Conservation (phyloP, 192 early-diverging fungal species). For the Gonapodya prolifera region DNA sequence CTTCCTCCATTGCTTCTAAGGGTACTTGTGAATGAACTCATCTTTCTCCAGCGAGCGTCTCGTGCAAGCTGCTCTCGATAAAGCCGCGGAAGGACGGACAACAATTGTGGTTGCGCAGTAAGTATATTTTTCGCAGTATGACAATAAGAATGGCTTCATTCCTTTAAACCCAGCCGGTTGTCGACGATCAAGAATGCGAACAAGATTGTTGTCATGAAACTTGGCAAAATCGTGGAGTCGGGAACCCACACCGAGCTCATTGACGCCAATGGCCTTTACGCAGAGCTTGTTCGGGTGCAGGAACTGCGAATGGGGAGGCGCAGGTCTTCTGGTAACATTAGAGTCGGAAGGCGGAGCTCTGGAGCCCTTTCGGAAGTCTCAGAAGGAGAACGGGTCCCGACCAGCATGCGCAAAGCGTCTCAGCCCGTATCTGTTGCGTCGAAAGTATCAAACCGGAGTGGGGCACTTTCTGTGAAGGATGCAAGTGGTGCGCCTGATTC, state of each 20-base stretch:
- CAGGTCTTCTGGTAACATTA: slow-evolving; percentile 11
- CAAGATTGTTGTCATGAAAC: slow-evolving; percentile 69
- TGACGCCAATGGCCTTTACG: slow-evolving; percentile 26
- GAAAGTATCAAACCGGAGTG: background rate
- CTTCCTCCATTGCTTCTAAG: background rate
- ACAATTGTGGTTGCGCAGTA: slow-evolving; percentile 78
- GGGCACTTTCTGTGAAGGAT: background rate
- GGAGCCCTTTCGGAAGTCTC: background rate
- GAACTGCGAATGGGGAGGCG: slow-evolving; percentile 29
- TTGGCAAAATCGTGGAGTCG: slow-evolving; percentile 41
- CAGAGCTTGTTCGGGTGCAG: slow-evolving; percentile 50
- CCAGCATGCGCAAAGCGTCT: background rate
- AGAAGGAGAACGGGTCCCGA: background rate
- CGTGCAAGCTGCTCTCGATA: slow-evolving; percentile 74
- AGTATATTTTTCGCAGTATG: background rate
- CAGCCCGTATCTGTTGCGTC: background rate
- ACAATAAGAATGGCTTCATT: background rate
- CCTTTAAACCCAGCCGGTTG: slow-evolving; percentile 55
- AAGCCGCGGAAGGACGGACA: slow-evolving; percentile 58
- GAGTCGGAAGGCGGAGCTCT: slow-evolving; percentile 7
- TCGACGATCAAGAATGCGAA: slow-evolving; percentile 80
- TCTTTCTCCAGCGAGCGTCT: slow-evolving; percentile 43
- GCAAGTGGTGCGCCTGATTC: background rate
- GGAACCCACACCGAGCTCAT: slow-evolving; percentile 73
- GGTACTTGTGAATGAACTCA: slow-evolving; percentile 9